Base-by-base conservation (phyloP, 495 filamentous ascomycete species). In the Cercophora samala region DNA sequence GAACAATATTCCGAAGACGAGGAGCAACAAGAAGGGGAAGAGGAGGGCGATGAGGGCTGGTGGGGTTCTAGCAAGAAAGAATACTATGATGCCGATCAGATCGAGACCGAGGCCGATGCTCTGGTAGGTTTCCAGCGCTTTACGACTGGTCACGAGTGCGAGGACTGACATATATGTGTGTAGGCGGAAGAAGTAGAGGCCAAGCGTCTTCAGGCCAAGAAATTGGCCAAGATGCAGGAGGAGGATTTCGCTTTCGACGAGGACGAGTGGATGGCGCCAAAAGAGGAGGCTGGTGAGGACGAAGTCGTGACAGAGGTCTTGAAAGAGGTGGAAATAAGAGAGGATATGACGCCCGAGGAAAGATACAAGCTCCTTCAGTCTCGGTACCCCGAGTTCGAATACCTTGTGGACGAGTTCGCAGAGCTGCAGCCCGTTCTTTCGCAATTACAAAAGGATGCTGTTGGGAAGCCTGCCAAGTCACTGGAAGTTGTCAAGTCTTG, bases 221-320 rank as follows among this genome's bases (percentile, higher is more conserved):
- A 92, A 70, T 75, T 97, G 58, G 81, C 91, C 70, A 87, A 88
- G 66, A 91, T 97, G 89, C 83, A 87, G 18, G 93, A 95, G 72
- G 91, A 88, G 53, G 96, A 99, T 74, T 98, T 96, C 72, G 88
- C 91, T 1, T 96, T 97, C 64, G 92, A 97, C 69, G 91, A 96
- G 75, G 84, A 85, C 52, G 92, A 94, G 64, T 97, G 94, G 95
- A 69, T 86, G 22, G 83, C 81, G 26, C 71, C 78, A 13, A 73
- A 72, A 13, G 75, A 79, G 4, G 81, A 84, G 1, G 78, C 76
- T 1, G 78, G 73, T 0, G 85, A 77, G 4, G 77, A 81, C 26
- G 82, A 84, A 4, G 84, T 89, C 18, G 86, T 97, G 11, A 93
- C 87, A 9, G 95, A 98, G 74, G 85, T 91, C 5, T 81, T 99